A percentile compares a stretch with the other conserved stretches of the same genome.
These are phyloP conservation scores for Erythrophleum ivorense DNA, from an alignment of 331 rosid species.

Conservation along the genomic window DNA sequence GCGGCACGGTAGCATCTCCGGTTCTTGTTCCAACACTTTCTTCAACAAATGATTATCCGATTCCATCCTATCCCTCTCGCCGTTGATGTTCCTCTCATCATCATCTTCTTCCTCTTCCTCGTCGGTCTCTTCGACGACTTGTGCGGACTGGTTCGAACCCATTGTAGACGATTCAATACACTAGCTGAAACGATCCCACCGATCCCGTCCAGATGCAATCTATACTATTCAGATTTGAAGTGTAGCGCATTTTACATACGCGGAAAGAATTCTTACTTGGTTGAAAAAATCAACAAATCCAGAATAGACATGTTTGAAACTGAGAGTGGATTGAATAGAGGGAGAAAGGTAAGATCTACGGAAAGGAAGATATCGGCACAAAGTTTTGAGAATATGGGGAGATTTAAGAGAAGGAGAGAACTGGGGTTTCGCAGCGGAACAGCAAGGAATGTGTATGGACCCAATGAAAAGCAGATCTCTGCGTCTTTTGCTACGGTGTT, in stretches of 20 bases:
- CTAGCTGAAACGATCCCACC: constrained; percentile 5
- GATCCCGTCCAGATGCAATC: constrained; percentile 1
- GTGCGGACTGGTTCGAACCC: constrained; percentile 70
- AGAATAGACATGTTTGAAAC: not conserved
- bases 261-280: not conserved
- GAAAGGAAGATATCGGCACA: not conserved
- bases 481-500: not conserved
- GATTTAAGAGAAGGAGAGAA: not conserved
- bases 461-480: constrained; percentile 15
- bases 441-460: not conserved
- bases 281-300: not conserved
- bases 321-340: not conserved
- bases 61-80: constrained; percentile 40
- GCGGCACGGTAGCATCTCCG: constrained; percentile 96
- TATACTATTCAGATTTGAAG: constrained; percentile 7
- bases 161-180: constrained; percentile 35
- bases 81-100: constrained; percentile 54
- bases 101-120: constrained; percentile 60
- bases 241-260: constrained; percentile 28
- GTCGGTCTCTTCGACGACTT: constrained; percentile 53
- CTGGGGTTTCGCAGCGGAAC: not conserved
- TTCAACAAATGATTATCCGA: constrained; percentile 62
- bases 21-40: constrained; percentile 94
- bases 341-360: not conserved
- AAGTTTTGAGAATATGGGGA: not conserved